Evolutionary conservation across 257 asterid genomes (phyloP), one percentile per base, ranked within the genome.

Genomic region (Solanum paucissectum): DNA sequence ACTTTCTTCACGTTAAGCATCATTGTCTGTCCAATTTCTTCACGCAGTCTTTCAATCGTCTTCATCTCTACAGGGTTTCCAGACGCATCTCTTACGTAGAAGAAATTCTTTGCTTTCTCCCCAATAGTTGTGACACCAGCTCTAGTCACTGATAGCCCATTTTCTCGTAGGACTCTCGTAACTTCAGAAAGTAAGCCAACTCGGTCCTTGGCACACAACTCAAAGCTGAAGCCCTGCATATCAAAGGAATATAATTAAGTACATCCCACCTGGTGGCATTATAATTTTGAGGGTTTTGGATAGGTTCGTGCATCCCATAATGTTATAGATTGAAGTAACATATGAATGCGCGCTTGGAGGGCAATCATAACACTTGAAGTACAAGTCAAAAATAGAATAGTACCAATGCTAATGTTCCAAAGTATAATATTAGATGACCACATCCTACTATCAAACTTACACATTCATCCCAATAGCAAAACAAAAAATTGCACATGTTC

Each of bases 181-280:
- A 95, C 98, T 87, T 97, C 98, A 2, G 98, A 95, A 73, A 97
- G 96, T 74, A 97, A 91, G 7, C 98, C 99, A n/a, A 97, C 98
- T 36, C 98, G 93, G 90, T 97, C 99, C 92, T 95, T 95, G 58
- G 99, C 98, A 32, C 99, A 92, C 64, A 97, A 91, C 89, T 97
- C 98, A 88, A 95, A 90, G 90, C 98, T 94, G 82, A 95, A 90
- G 29, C 98, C 99, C 98, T 97, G 92, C 86, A 77, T 87, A 18
- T 87, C 73, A 81, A 33, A 58, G 36, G 40, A 62, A 60, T 55
- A 55, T 7, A 55, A 20, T 34, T 40, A 75, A 69, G 84, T 84
- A 18, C 52, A 88, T 34, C 62, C 44, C 25, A 13, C 40, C 83
- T 83, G 85, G 75, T 60, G 38, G 29, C 32, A 38, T 5, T 68